Evolutionary conservation across 352 stramenopile species (phyloP), one percentile per base, ranked within the genome.

Genomic region (Globisporangium polare): DNA sequence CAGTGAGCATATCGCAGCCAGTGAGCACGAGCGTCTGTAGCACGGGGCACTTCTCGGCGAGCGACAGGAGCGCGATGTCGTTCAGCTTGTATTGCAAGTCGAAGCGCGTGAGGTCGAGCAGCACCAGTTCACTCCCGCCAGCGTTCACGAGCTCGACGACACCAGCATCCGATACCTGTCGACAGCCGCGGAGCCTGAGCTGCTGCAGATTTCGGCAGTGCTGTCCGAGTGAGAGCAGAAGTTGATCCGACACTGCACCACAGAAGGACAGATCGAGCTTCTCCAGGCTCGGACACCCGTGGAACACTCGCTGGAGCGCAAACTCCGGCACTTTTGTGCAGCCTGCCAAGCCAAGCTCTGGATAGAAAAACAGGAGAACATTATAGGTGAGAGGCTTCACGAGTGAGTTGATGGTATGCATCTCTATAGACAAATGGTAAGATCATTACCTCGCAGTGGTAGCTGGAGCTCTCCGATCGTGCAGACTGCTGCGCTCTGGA

Each of bases 31-130:
- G 55, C 8, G 62, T 80, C 35, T 88, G 69, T 2, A 92, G 71
- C 22, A 81, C 54, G 17, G 60, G 50, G 15, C 75, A 90, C 22
- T 78, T 76, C n/a, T 91, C 74, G 1, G 69, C 78, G 46, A 98
- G 67, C 12, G 91, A 74, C 29, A 98, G 66, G 10, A 98, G 65
- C 8, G 85, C 78, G 31, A 98, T 87, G 67, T 98, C 94, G 41
- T 89, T 97, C 51, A 98, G 77, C 66, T 96, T 93, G 73, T 97
- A 97, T 33, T 82, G 74, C 47, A 98, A 75, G 52, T 97, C 90
- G 43, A 77, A 95, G 17, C 94, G 79, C 24, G 80, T 69, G 42
- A 98, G 51, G 62, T 97, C 87, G 6, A 98, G 72, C 22, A 80
- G 43, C 3, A 71, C 66, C 1, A 98, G 72, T 10, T 69, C 60